Conservation (phyloP, 805 yeast species). For the Isabelozyma heimii region DNA sequence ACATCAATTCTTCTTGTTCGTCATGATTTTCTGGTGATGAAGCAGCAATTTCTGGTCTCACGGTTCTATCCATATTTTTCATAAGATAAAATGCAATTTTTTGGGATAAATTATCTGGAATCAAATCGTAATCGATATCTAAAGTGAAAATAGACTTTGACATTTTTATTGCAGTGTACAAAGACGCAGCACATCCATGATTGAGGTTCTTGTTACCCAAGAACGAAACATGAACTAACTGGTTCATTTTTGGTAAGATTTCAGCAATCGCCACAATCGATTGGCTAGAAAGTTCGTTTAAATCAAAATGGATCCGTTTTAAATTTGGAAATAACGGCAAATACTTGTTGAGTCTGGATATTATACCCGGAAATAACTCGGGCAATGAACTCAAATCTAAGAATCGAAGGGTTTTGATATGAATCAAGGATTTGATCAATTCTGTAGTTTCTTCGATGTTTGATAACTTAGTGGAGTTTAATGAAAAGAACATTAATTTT, state of each 20-base stretch:
- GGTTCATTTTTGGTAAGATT: slow-evolving; percentile 46
- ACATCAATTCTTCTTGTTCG: slow-evolving; percentile 55
- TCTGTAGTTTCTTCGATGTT: slow-evolving; percentile 38
- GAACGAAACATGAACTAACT: slow-evolving; percentile 51
- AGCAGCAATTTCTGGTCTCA: slow-evolving; percentile 26
- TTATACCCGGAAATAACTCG: slow-evolving; percentile 48
- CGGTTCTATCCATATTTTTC: slow-evolving; percentile 52
- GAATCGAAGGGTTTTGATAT: slow-evolving; percentile 42
- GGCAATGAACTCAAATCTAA: slow-evolving; percentile 55
- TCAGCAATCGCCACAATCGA: slow-evolving; percentile 49
- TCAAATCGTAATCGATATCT: slow-evolving; percentile 53
- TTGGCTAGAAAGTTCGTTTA: slow-evolving; percentile 46
- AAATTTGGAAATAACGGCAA: slow-evolving; percentile 46
- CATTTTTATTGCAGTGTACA: slow-evolving; percentile 49
- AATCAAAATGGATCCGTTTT: slow-evolving; percentile 53
- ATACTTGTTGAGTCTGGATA: slow-evolving; percentile 41
- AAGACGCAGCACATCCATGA: slow-evolving; percentile 42
- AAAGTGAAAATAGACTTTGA: slow-evolving; percentile 47
- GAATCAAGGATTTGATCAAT: slow-evolving; percentile 34
- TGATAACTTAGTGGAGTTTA: slow-evolving; percentile 48
- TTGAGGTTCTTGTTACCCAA: slow-evolving; percentile 49
- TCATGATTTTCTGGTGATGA: slow-evolving; percentile 5
- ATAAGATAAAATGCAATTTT: slow-evolving; percentile 55
- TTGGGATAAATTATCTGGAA: slow-evolving; percentile 50
- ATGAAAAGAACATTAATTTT: slow-evolving; percentile 48